phyloP scores from a whole-genome alignment of 805 yeast genomes.

The Kregervanrija fluxuum region DNA sequence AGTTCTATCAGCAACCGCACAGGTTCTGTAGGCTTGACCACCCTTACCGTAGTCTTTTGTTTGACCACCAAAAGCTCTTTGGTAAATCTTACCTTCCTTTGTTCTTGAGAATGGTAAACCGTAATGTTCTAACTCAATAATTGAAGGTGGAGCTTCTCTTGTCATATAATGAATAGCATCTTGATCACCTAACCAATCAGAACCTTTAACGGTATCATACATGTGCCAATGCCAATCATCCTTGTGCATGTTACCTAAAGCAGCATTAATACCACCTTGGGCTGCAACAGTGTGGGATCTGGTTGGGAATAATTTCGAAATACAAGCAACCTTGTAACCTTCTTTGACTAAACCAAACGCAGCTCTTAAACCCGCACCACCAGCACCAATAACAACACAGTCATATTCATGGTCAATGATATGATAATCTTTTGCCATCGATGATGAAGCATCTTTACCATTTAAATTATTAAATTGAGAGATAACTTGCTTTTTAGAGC shows the following conservation, averaged over 20 bases:
- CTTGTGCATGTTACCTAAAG: slow-evolving; percentile 95
- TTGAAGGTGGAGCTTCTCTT: slow-evolving; percentile 92
- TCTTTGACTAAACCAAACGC: slow-evolving; percentile 97
- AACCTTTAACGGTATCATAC: slow-evolving; percentile 99
- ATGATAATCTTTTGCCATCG: slow-evolving; percentile 68
- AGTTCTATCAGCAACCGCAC: slow-evolving; percentile 99
- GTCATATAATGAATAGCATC: slow-evolving; percentile 99
- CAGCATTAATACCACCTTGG: slow-evolving; percentile 99
- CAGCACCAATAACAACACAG: slow-evolving; percentile 97
- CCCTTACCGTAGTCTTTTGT: slow-evolving; percentile 93
- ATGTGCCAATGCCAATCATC: slow-evolving; percentile 99
- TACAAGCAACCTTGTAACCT: slow-evolving; percentile 96
- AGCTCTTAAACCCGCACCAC: slow-evolving; percentile 98
- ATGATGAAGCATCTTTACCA: slow-evolving; percentile 46
- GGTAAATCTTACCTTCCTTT: slow-evolving; percentile 93
- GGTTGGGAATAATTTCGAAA: slow-evolving; percentile 94
- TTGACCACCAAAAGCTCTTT: slow-evolving; percentile 99
- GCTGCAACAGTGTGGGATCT: slow-evolving; percentile 99
- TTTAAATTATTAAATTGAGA: slow-evolving; percentile 34
- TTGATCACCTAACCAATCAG: slow-evolving; percentile 99
- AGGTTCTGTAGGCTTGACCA: slow-evolving; percentile 98
- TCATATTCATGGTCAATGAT: slow-evolving; percentile 97
- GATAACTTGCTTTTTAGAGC: slow-evolving; percentile 24
- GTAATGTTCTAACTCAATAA: slow-evolving; percentile 93
- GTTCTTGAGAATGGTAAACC: slow-evolving; percentile 98